phyloP scores from a whole-genome alignment of 495 filamentous ascomycete genomes.

The Hamigera avellanea region DNA sequence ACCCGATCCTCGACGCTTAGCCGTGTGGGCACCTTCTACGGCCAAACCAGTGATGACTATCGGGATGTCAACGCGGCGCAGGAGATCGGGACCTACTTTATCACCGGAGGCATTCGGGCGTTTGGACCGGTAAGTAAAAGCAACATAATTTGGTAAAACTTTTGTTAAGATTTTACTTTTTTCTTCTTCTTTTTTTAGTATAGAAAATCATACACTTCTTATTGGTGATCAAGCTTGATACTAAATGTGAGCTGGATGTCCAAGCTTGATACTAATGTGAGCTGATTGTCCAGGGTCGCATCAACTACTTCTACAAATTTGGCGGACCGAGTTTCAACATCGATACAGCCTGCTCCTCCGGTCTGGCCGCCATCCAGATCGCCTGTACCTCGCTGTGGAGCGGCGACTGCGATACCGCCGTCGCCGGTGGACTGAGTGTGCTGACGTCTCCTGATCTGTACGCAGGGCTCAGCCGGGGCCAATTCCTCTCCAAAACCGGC shows the following conservation, averaged over 20 bases:
- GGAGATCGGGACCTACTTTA: conserved; percentile 14
- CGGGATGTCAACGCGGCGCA: conserved; percentile 16
- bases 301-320: conserved; percentile 73
- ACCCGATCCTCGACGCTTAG: conserved; percentile 9
- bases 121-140: conserved; percentile 14
- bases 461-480: conserved; percentile 67
- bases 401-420: conserved; percentile 74
- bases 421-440: conserved; percentile 70
- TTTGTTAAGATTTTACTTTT: too few relatives aligned
- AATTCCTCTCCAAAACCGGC: conserved; percentile 61
- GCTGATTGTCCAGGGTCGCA: conserved; percentile 17
- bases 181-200: too few relatives aligned
- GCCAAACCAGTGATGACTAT: conserved; percentile 20
- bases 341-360: conserved; percentile 86
- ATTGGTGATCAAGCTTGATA: too few relatives aligned
- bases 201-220: too few relatives aligned
- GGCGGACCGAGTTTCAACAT: conserved; percentile 75
- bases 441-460: conserved; percentile 81
- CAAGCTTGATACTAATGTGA: too few relatives aligned
- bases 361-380: conserved; percentile 70
- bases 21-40: conserved; percentile 24
- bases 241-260: too few relatives aligned
- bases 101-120: conserved; percentile 15
- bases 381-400: conserved; percentile 74
- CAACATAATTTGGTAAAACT: too few relatives aligned